Base-by-base conservation (phyloP, 129 eudicot species). In the Cynara cardunculus region DNA sequence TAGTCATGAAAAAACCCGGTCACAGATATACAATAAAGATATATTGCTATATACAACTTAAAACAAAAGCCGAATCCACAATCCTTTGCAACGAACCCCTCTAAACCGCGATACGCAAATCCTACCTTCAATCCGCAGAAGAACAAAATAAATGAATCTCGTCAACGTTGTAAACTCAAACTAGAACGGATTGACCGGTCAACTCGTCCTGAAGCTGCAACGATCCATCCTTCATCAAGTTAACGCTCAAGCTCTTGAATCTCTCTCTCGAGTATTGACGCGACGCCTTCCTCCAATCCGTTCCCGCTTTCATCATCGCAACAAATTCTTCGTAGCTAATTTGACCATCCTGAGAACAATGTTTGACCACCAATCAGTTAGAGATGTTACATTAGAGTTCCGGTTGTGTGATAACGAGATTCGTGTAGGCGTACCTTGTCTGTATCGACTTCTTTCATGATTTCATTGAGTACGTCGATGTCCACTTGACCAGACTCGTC, bases 211-310 rank as follows among this genome's bases (percentile, higher is more conserved):
- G 87, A 72, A 94, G 98, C 79, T 88, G 91, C 75, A 94, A 74
- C 6, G 98, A 92, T 14, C 98, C 98, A 34, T 94, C 97, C 80
- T 90, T 94, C 98, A 92, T 92, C 61, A 94, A 83, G 84, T 90
- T 92, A 32, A 94, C 86, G 73, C 97, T 94, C 86, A 92, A 81
- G 89, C 97, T 94, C 83, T 92, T 89, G 84, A 94, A 94, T 80
- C 98, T 90, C 74, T 94, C 97, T 81, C 98, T 81, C 4, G 98
- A 94, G 78, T 94, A 94, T 59, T 92, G 98, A 25, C 98, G 75
- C 35, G 98, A 94, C 3, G 98, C 98, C 84, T 94, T 94, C 82
- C 98, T 92, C 98, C 98, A 94, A 85, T 94, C 97, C 13, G 98
- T 94, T 88, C 98, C 98, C 1, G 98, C 75, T 85, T 94, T 94